Evolutionary conservation across 2,329 filamentous ascomycete species (phyloP).

Genomic region (Hypoxylon sp.): DNA sequence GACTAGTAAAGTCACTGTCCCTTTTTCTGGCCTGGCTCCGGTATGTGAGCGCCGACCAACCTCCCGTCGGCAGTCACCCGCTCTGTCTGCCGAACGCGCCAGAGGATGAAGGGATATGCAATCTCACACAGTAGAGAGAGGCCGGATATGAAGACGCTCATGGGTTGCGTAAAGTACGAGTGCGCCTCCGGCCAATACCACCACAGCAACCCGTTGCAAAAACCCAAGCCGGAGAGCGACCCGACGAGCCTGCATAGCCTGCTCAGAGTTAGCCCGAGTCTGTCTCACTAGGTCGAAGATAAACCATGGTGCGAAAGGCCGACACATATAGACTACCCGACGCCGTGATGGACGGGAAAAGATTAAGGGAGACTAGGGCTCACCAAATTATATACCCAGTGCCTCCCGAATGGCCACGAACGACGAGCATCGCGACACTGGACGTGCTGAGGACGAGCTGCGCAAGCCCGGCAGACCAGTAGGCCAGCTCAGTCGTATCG

Average conservation of each 20-base stretch:
- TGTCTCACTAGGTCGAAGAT: not conserved
- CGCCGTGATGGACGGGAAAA: not conserved
- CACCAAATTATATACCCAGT: slow-evolving; percentile 58
- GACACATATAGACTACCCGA: not conserved
- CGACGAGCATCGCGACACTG: slow-evolving; percentile 49
- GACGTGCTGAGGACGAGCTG: slow-evolving; percentile 53
- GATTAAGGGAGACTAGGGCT: slow-evolving; percentile 40
- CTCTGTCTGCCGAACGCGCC: slow-evolving; percentile 51
- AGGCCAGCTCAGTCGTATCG: slow-evolving; percentile 60
- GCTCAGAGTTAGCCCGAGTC: not conserved
- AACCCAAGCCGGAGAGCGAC: slow-evolving; percentile 53
- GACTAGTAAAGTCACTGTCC: not conserved
- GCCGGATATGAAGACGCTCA: slow-evolving; percentile 53
- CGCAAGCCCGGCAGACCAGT: slow-evolving; percentile 55
- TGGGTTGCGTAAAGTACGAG: slow-evolving; percentile 54
- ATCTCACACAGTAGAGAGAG: slow-evolving; percentile 53
- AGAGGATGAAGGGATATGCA: slow-evolving; percentile 55
- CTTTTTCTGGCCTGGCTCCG: not conserved
- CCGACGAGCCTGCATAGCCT: slow-evolving; percentile 53
- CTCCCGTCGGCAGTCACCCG: slow-evolving; percentile 50
- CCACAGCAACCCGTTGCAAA: slow-evolving; percentile 53
- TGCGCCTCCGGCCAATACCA: slow-evolving; percentile 61
- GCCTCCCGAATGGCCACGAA: slow-evolving; percentile 57
- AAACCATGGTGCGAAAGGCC: not conserved
- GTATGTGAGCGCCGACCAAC: slow-evolving; percentile 33